phyloP scores from a whole-genome alignment of 257 asterid species.

The Coffea canephora region DNA sequence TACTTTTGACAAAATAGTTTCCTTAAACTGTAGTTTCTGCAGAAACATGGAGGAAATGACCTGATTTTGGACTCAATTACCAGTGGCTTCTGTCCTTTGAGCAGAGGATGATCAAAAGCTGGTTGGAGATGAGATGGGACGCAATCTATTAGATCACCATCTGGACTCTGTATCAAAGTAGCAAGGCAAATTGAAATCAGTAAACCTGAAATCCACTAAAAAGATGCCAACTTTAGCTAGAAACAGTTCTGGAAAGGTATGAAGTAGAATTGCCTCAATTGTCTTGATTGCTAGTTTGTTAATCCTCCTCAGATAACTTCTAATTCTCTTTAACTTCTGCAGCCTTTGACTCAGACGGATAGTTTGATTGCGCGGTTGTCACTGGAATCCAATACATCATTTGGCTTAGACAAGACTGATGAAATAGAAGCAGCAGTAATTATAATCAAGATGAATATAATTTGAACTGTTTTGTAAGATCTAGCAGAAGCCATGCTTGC shows the following conservation, averaged over 20 bases:
- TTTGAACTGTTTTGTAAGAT: conserved; percentile 30
- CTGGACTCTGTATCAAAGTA: conserved; percentile 59
- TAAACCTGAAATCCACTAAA: background rate
- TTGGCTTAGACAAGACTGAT: conserved; percentile 11
- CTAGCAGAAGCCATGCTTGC: conserved; percentile 34
- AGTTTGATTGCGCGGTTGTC: conserved; percentile 46
- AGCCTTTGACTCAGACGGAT: conserved; percentile 49
- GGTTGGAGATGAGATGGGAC: conserved; percentile 86
- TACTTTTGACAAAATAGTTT: too few species aligned
- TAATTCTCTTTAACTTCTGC: conserved; percentile 45
- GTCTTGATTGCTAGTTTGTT: conserved; percentile 78
- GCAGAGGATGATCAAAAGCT: conserved; percentile 89
- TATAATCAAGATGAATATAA: conserved; percentile 56
- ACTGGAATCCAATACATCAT: conserved; percentile 5
- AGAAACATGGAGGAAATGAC: too few species aligned
- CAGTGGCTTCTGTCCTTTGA: conserved; percentile 88
- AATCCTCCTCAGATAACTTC: conserved; percentile 56
- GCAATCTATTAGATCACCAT: conserved; percentile 84
- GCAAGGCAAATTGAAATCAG: background rate
- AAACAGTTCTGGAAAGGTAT: background rate
- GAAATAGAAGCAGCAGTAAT: conserved; percentile 22
- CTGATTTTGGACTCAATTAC: conserved; percentile 28
- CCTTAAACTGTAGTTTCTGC: too few species aligned
- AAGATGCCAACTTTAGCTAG: background rate
- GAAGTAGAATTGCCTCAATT: conserved; percentile 49